Base-by-base conservation (phyloP, 345 rosid species). In the Iberis pinnata region DNA sequence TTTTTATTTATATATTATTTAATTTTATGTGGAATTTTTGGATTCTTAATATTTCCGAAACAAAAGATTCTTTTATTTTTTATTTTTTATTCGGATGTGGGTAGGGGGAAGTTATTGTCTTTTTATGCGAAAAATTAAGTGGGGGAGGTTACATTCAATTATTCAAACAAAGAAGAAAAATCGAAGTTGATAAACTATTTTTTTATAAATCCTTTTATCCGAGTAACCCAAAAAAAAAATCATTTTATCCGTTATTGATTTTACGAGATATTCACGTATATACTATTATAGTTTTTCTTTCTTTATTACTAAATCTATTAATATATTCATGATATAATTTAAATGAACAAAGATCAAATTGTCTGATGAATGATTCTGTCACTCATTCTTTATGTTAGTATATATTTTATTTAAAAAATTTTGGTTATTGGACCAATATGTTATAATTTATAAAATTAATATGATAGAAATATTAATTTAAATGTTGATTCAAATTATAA, bases 111-210 rank as follows among this genome's bases (percentile, higher is more conserved):
- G 20, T 2, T 32, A 29, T 61, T 68, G 72, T 68, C 63, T 42
- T 62, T 9, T 56, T 62, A 55, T 61, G 59, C 13, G 43, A 27
- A 20, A 49, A 19, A 16, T 43, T 68, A 43, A 42, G 64, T 56
- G 68, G 73, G 68, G 73, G 58, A 62, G 68, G 68, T 51, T 61
- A 18, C 7, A 62, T 62, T 68, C 64, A 54, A 60, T 61, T 24
- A 40, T 60, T 60, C 18, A 46, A 12, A 40, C 19, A 22, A 53
- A 17, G 56, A 59, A 60, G 61, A 53, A 59, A 59, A 59, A 60
- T 39, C 56, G 64, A 46, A 59, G 61, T 60, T 58, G 65, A 67
- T 58, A 66, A 49, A 50, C 41, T 49, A 43, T 43, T 42, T 65
- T 43, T 12, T 2, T 16, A 46, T 3, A 11, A n/a, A 5, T 3